phyloP scores from a whole-genome alignment of 1,139 yeast genomes.

The Hyphopichia burtonii region DNA sequence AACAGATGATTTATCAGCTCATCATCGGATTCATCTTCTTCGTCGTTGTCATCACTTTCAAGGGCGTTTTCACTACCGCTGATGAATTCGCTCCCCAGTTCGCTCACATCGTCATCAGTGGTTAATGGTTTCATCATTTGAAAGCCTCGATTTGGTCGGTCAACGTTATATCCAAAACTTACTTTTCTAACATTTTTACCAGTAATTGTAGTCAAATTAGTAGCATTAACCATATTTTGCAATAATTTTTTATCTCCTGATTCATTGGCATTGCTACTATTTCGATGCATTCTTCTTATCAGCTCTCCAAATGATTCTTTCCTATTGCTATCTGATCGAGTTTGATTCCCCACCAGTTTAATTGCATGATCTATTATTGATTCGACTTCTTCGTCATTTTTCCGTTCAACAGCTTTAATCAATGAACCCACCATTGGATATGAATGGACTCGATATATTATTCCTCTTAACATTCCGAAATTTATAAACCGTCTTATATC shows the following conservation, averaged over 20 bases:
- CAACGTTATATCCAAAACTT: slow-evolving; percentile 31
- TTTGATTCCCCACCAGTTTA: slow-evolving; percentile 1
- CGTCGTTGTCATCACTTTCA: slow-evolving; percentile 8
- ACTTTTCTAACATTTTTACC: slow-evolving; percentile 26
- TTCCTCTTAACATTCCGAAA: slow-evolving; percentile 80
- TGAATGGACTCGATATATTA: slow-evolving; percentile 77
- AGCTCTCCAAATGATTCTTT: neutral
- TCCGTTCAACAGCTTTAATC: slow-evolving; percentile 33
- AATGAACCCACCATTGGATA: slow-evolving; percentile 60
- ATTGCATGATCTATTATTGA: slow-evolving; percentile 20
- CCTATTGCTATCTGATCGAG: neutral
- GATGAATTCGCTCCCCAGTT: neutral
- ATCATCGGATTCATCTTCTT: neutral
- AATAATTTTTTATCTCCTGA: slow-evolving; percentile 14
- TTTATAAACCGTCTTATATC: slow-evolving; percentile 83
- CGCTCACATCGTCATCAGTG: slow-evolving; percentile 3
- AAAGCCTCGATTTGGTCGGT: slow-evolving; percentile 5
- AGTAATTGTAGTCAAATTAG: slow-evolving; percentile 20
- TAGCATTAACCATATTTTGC: slow-evolving; percentile 28
- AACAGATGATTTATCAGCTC: neutral
- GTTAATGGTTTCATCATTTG: slow-evolving; percentile 5
- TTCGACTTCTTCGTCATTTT: slow-evolving; percentile 28
- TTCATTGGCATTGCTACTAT: neutral
- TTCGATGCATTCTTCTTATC: neutral
- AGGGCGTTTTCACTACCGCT: slow-evolving; percentile 7